Percentiles rank a stretch among this genome's conserved stretches.
These are phyloP conservation scores for Tricharina praecox DNA, from an alignment of 495 filamentous ascomycete genomes.

Conservation along the genomic window DNA sequence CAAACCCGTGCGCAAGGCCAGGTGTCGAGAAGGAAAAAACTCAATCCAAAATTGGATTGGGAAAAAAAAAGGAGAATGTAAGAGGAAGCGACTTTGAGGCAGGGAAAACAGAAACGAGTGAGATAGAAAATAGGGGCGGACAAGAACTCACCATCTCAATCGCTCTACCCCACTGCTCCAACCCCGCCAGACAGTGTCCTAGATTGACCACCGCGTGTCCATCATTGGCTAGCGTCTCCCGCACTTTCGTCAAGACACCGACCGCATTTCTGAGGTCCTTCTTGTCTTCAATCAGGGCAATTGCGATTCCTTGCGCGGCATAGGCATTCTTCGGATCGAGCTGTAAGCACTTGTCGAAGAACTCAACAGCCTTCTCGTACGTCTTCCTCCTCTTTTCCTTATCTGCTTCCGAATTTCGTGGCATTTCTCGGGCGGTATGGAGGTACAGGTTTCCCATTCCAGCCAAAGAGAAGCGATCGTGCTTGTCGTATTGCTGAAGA, in stretches of 20 bases:
- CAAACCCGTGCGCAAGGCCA: no score
- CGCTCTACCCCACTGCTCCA: conserved; percentile 71
- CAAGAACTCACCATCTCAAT: conserved; percentile 50
- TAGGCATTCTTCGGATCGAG: conserved; percentile 86
- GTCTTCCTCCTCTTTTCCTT: conserved; percentile 72
- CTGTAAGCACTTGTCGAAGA: conserved; percentile 93
- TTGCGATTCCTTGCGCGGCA: conserved; percentile 87
- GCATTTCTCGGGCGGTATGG: conserved; percentile 78
- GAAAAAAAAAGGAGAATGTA: neutral
- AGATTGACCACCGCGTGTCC: conserved; percentile 76
- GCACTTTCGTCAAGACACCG: conserved; percentile 70
- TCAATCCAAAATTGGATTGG: no score
- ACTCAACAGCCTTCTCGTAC: conserved; percentile 85
- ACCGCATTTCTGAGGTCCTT: conserved; percentile 67
- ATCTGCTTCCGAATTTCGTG: conserved; percentile 68
- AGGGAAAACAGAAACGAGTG: conserved; percentile 3
- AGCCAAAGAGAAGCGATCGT: conserved; percentile 83
- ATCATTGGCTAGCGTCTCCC: conserved; percentile 65
- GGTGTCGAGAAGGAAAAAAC: no score
- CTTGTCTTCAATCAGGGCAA: conserved; percentile 82
- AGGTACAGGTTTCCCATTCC: conserved; percentile 94
- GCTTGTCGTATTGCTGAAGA: conserved; percentile 83
- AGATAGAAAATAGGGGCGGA: conserved; percentile 3
- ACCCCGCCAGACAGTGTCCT: conserved; percentile 77
- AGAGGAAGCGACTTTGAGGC: no score